A percentile compares a stretch with the other conserved stretches of the same genome.
Evolutionary conservation across 371 early-diverging fungal species (phyloP).

Genomic region (Saksenaea vasiformis): DNA sequence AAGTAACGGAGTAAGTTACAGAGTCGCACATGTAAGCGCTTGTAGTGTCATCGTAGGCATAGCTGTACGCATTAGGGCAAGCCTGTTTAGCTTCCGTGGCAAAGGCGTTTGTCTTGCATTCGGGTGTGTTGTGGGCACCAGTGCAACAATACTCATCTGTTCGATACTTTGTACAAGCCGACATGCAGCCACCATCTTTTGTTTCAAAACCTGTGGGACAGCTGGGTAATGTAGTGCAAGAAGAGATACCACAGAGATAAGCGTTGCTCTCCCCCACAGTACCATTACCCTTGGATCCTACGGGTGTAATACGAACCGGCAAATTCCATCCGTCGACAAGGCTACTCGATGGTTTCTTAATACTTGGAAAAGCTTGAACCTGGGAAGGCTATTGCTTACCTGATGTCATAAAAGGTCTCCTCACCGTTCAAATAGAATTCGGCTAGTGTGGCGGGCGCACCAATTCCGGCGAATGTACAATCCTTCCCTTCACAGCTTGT

Average conservation of each 20-base stretch:
- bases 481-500: constrained; percentile 27
- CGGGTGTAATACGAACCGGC: constrained; percentile 33
- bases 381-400: background rate
- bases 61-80: constrained; percentile 46
- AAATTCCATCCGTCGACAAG: constrained; percentile 42
- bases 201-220: constrained; percentile 32
- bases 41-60: constrained; percentile 52
- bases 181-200: constrained; percentile 23
- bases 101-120: constrained; percentile 30
- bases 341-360: background rate
- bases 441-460: constrained; percentile 35
- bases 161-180: constrained; percentile 34
- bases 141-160: constrained; percentile 35
- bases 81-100: constrained; percentile 25
- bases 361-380: background rate
- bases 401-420: constrained; percentile 36
- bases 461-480: constrained; percentile 28
- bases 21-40: constrained; percentile 42
- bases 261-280: constrained; percentile 13
- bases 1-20: constrained; percentile 42
- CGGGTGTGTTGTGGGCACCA: constrained; percentile 19
- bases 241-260: constrained; percentile 36
- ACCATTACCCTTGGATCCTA: constrained; percentile 18
- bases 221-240: constrained; percentile 25
- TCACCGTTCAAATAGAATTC: constrained; percentile 29